Evolutionary conservation across 352 stramenopile genomes (phyloP).

Genomic region (Globisporangium echinulatum): DNA sequence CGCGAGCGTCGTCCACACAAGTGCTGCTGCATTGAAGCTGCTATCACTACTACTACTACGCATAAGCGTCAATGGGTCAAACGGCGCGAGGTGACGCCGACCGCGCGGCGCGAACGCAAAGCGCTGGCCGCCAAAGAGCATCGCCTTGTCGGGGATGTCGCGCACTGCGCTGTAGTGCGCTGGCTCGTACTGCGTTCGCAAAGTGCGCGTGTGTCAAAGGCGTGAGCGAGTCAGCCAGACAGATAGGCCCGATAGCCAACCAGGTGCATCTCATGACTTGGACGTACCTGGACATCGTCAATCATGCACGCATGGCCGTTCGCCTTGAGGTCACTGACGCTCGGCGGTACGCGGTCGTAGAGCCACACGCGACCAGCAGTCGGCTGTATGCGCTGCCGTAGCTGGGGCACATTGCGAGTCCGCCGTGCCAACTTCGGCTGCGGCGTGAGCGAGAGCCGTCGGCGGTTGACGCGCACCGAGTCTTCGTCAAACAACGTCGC

Average conservation of each 20-base stretch:
- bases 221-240: background rate
- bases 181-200: slow-evolving; percentile 28
- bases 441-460: slow-evolving; percentile 39
- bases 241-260: too few species aligned
- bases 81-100: slow-evolving; percentile 27
- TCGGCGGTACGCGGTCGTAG: slow-evolving; percentile 36
- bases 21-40: background rate
- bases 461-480: slow-evolving; percentile 30
- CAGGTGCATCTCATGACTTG: too few species aligned
- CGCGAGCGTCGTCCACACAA: slow-evolving; percentile 7
- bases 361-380: slow-evolving; percentile 32
- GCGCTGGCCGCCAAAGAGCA: slow-evolving; percentile 72
- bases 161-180: slow-evolving; percentile 46
- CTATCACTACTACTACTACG: slow-evolving; percentile 8
- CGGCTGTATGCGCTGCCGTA: slow-evolving; percentile 1
- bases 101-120: slow-evolving; percentile 46
- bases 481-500: slow-evolving; percentile 37
- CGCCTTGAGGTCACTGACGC: slow-evolving; percentile 27
- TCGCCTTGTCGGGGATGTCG: slow-evolving; percentile 65
- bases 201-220: background rate
- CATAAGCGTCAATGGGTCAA: slow-evolving; percentile 32
- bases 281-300: slow-evolving; percentile 27
- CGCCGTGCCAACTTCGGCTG: slow-evolving; percentile 19
- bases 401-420: background rate
- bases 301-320: slow-evolving; percentile 44